These are phyloP conservation scores for Verticillium klebahnii DNA, from an alignment of 2,329 filamentous ascomycete species.

Conservation along the genomic window DNA sequence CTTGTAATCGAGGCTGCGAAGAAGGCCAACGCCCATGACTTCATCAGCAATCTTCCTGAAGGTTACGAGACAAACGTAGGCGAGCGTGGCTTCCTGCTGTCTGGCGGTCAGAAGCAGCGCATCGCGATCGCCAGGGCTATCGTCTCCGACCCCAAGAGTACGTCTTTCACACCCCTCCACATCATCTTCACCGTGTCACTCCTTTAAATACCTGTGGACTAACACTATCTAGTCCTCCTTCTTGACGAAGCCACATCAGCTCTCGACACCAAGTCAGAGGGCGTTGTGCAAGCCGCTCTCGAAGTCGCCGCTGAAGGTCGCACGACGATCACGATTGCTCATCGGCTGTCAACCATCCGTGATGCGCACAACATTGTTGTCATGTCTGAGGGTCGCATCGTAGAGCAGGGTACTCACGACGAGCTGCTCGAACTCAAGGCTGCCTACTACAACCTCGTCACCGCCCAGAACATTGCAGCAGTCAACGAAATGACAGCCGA, in stretches of 20 bases:
- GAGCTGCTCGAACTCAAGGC: conserved; percentile 65
- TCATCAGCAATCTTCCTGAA: conserved; percentile 76
- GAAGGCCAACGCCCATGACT: conserved; percentile 93
- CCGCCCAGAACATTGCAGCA: conserved; percentile 76
- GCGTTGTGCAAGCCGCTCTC: conserved; percentile 87
- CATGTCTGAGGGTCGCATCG: conserved; percentile 77
- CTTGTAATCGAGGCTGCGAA: conserved; percentile 77
- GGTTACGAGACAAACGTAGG: conserved; percentile 94
- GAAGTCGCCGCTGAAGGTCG: conserved; percentile 80
- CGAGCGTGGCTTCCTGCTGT: conserved; percentile 86
- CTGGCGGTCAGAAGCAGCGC: conserved; percentile 93
- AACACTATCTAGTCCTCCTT: conserved; percentile 56
- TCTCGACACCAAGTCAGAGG: conserved; percentile 91
- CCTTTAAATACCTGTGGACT: conserved; percentile 6
- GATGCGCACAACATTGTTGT: conserved; percentile 95
- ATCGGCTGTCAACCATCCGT: conserved; percentile 90
- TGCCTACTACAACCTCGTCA: conserved; percentile 81
- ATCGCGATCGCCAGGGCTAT: conserved; percentile 91
- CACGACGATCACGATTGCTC: conserved; percentile 94
- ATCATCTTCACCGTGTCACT: neutral
- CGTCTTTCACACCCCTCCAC: conserved; percentile 14
- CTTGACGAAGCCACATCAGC: conserved; percentile 94
- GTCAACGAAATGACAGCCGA: conserved; percentile 49
- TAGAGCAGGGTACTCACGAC: conserved; percentile 89
- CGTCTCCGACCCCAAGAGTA: conserved; percentile 80